Conservation (phyloP, 2,329 filamentous ascomycete species). For the Anisogramma anomala region DNA sequence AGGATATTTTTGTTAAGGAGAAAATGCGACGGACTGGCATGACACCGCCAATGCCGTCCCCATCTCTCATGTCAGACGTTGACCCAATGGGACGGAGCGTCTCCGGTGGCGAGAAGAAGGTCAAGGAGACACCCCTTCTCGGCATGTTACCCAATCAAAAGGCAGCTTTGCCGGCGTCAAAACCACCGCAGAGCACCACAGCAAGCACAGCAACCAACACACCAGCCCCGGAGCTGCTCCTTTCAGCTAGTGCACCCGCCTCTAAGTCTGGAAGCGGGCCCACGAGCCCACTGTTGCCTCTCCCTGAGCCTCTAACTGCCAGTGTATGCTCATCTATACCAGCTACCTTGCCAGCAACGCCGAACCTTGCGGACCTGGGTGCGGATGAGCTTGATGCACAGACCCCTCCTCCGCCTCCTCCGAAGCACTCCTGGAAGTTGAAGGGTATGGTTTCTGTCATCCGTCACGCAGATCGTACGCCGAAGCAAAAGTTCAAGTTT, state of each 20-base stretch:
- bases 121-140: constrained; percentile 17
- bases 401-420: constrained; percentile 54
- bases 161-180: constrained; percentile 6
- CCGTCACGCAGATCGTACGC: constrained; percentile 89
- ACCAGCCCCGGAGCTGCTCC: constrained; percentile 16
- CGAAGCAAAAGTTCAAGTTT: constrained; percentile 99
- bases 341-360: constrained; percentile 28
- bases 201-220: background rate
- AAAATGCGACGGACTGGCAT: constrained; percentile 53
- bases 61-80: constrained; percentile 24
- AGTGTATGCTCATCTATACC: constrained; percentile 28
- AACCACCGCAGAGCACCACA: constrained; percentile 8
- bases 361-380: constrained; percentile 25
- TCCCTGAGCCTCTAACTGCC: constrained; percentile 15
- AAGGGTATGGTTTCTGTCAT: constrained; percentile 97
- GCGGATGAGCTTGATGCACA: constrained; percentile 26
- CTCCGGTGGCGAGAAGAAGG: constrained; percentile 16
- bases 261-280: constrained; percentile 17
- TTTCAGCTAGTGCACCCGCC: constrained; percentile 19
- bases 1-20: constrained; percentile 78
- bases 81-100: constrained; percentile 25
- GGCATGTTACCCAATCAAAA: constrained; percentile 14
- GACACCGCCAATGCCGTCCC: constrained; percentile 41
- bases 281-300: constrained; percentile 17
- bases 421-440: constrained; percentile 93